These are phyloP conservation scores for Carex parvula DNA, from an alignment of 176 grass and related monocot genomes.

Conservation along the genomic window DNA sequence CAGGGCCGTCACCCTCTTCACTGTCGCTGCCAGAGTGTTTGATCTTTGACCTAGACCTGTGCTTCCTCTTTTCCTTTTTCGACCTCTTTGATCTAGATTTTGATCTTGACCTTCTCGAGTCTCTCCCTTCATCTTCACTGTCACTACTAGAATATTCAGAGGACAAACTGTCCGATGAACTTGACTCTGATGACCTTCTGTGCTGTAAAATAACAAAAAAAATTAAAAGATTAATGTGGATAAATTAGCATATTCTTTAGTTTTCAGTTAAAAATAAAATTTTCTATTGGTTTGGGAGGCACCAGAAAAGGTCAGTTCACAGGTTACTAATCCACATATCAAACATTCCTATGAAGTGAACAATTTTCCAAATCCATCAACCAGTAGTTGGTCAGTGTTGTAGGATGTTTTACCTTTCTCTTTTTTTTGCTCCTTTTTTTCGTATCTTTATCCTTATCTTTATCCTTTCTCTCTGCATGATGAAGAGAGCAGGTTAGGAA, in stretches of 20 bases:
- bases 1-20: conserved; percentile 48
- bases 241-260: conserved; percentile 12
- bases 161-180: conserved; percentile 52
- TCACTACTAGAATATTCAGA: conserved; percentile 79
- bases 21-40: conserved; percentile 28
- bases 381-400: not conserved
- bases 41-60: conserved; percentile 62
- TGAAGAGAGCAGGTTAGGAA: conserved; percentile 34
- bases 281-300: not conserved
- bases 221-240: not conserved
- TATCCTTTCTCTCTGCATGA: conserved; percentile 80
- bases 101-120: conserved; percentile 68
- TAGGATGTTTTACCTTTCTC: conserved; percentile 31
- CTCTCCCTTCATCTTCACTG: conserved; percentile 62
- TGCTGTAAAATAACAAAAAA: conserved; percentile 41
- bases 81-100: conserved; percentile 62
- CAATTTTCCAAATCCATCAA: not conserved
- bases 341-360: not conserved
- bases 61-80: conserved; percentile 80
- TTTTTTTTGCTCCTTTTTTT: conserved; percentile 77
- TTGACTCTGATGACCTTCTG: conserved; percentile 68
- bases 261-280: not conserved
- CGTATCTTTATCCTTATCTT: conserved; percentile 76
- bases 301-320: not conserved
- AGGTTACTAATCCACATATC: conserved; percentile 19